Percentiles rank a stretch among this genome's conserved stretches.
These are phyloP conservation scores for Scytalidium sp. DNA, from an alignment of 2,329 filamentous ascomycete species.

Conservation along the genomic window DNA sequence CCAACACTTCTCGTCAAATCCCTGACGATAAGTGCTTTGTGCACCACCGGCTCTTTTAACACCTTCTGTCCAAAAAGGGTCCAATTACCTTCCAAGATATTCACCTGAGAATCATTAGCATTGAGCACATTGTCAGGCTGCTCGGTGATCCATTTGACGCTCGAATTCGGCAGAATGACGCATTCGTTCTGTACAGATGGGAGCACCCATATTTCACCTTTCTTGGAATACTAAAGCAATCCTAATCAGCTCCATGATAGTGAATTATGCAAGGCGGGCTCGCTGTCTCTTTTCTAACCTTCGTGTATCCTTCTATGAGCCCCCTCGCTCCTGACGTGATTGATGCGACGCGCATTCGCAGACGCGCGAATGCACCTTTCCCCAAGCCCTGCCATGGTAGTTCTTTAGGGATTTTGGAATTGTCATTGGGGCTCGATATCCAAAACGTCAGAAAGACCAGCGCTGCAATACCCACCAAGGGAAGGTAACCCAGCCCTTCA, in stretches of 20 bases:
- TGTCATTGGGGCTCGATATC: background rate
- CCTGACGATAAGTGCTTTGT: constrained; percentile 22
- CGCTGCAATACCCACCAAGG: background rate
- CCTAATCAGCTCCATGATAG: background rate
- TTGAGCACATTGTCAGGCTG: constrained; percentile 36
- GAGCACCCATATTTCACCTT: constrained; percentile 36
- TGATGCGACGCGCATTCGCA: background rate
- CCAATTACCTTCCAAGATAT: constrained; percentile 34
- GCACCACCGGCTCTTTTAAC: constrained; percentile 33
- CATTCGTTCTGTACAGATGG: constrained; percentile 34
- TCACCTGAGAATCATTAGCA: constrained; percentile 30
- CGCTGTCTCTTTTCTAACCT: background rate
- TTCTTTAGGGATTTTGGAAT: background rate
- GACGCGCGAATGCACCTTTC: background rate
- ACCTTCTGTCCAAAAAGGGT: constrained; percentile 30
- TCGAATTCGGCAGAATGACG: constrained; percentile 35
- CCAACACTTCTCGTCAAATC: constrained; percentile 29
- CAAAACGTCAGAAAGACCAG: background rate
- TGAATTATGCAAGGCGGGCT: background rate
- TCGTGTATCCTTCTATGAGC: background rate
- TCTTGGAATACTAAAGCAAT: constrained; percentile 34
- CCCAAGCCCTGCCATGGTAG: background rate
- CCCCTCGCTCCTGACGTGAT: background rate
- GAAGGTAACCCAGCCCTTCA: background rate
- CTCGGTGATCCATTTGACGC: constrained; percentile 34